These are phyloP conservation scores for Leishmania turanica DNA, from an alignment of 208 protist species.

Conservation along the genomic window DNA sequence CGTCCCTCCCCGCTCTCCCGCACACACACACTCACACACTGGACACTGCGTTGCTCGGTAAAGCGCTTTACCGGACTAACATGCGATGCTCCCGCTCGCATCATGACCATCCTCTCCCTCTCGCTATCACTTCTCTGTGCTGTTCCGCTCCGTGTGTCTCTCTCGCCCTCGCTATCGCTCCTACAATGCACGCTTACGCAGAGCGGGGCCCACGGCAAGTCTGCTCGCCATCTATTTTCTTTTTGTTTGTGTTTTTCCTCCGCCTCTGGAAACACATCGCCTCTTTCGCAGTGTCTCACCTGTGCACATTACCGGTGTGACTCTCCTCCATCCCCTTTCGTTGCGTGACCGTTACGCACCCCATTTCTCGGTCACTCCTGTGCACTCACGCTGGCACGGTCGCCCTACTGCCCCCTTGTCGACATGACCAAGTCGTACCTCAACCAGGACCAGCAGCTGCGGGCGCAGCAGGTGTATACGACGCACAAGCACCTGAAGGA, in stretches of 20 bases:
- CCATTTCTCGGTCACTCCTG: neutral
- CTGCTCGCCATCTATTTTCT: neutral
- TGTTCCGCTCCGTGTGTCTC: neutral
- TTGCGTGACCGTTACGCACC: neutral
- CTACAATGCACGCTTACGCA: neutral
- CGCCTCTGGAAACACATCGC: neutral
- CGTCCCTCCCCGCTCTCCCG: neutral
- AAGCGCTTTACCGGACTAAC: neutral
- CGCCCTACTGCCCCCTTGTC: neutral
- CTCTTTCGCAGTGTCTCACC: neutral
- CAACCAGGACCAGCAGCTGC: slow-evolving; percentile 10
- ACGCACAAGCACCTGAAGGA: slow-evolving; percentile 14
- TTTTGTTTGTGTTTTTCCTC: neutral
- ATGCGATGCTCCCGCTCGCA: neutral
- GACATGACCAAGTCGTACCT: slow-evolving; percentile 6
- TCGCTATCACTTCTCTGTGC: neutral
- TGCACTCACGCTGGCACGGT: neutral
- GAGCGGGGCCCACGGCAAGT: too few species aligned
- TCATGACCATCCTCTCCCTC: neutral
- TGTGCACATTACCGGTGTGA: neutral
- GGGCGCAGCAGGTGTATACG: slow-evolving; percentile 3
- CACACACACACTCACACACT: too few species aligned
- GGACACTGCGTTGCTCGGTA: neutral
- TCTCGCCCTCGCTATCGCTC: neutral
- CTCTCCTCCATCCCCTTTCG: neutral